Evolutionary conservation across 441 rosid species (phyloP).

Genomic region (Jatropha multifida): DNA sequence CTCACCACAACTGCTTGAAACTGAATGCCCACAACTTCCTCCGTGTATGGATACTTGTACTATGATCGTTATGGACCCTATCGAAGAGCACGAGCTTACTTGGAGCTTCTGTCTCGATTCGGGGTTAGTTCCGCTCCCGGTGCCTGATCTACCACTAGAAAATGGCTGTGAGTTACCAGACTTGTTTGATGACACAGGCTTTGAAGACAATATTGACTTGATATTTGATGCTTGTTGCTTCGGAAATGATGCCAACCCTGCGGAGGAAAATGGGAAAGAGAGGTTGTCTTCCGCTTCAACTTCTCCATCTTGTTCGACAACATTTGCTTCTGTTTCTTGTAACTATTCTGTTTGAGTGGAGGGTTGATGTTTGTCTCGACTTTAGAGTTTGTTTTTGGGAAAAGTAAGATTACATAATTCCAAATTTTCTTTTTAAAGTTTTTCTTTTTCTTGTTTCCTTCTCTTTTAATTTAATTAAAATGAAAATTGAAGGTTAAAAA

Average conservation of each 20-base stretch:
- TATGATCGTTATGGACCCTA: slow-evolving; percentile 32
- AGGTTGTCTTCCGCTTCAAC: too few relatives aligned
- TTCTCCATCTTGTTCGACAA: too few relatives aligned
- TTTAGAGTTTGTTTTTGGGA: too few relatives aligned
- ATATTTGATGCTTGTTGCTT: slow-evolving; percentile 49
- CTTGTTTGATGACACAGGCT: slow-evolving; percentile 54
- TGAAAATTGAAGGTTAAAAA: too few relatives aligned
- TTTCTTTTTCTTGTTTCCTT: too few relatives aligned
- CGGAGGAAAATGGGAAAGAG: too few relatives aligned
- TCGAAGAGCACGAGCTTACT: slow-evolving; percentile 40
- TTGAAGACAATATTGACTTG: slow-evolving; percentile 79
- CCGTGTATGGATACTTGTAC: slow-evolving; percentile 38
- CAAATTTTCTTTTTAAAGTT: too few relatives aligned
- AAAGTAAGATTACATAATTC: too few relatives aligned
- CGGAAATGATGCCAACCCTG: slow-evolving; percentile 7
- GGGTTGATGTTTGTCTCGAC: too few relatives aligned
- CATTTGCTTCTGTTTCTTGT: too few relatives aligned
- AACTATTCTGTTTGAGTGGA: too few relatives aligned
- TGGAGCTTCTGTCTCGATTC: slow-evolving; percentile 70
- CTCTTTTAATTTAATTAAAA: too few relatives aligned
- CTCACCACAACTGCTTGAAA: slow-evolving; percentile 5
- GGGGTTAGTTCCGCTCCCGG: slow-evolving; percentile 37
- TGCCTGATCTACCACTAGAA: slow-evolving; percentile 43
- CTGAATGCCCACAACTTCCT: slow-evolving; percentile 25
- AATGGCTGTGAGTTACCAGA: slow-evolving; percentile 50